These are phyloP conservation scores for Kodamaea neixiangensis DNA, from an alignment of 805 yeast species.

Conservation along the genomic window DNA sequence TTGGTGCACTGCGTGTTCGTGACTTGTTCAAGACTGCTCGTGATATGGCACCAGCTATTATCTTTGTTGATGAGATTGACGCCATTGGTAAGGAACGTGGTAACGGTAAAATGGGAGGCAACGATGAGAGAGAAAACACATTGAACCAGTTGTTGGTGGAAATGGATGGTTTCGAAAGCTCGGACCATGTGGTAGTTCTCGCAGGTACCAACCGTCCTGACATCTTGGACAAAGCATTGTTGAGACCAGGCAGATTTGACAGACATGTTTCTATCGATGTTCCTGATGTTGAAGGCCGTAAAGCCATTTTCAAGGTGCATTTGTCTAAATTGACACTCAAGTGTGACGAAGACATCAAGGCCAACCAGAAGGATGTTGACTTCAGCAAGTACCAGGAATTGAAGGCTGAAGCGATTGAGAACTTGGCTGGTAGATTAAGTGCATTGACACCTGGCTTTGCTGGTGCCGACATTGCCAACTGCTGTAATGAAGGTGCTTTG, in stretches of 20 bases:
- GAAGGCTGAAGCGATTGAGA: slow-evolving; percentile 49
- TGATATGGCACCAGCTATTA: slow-evolving; percentile 85
- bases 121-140: slow-evolving; percentile 93
- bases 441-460: slow-evolving; percentile 94
- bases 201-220: slow-evolving; percentile 96
- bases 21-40: slow-evolving; percentile 89
- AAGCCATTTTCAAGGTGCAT: slow-evolving; percentile 82
- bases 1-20: slow-evolving; percentile 93
- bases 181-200: slow-evolving; percentile 88
- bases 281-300: slow-evolving; percentile 89
- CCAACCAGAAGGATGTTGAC: slow-evolving; percentile 38
- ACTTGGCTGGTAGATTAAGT: slow-evolving; percentile 79
- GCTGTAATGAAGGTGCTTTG: slow-evolving; percentile 92
- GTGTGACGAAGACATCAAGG: slow-evolving; percentile 38
- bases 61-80: slow-evolving; percentile 93
- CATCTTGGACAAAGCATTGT: slow-evolving; percentile 81
- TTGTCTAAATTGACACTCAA: slow-evolving; percentile 58
- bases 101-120: slow-evolving; percentile 73
- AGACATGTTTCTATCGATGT: slow-evolving; percentile 83
- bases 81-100: slow-evolving; percentile 89
- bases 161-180: slow-evolving; percentile 91
- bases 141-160: slow-evolving; percentile 90
- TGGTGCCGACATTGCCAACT: slow-evolving; percentile 95
- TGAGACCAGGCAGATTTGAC: slow-evolving; percentile 95
- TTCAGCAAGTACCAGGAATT: slow-evolving; percentile 41